Conservation (phyloP, 495 filamentous ascomycete species). For the Hypoxylon subgilvum region DNA sequence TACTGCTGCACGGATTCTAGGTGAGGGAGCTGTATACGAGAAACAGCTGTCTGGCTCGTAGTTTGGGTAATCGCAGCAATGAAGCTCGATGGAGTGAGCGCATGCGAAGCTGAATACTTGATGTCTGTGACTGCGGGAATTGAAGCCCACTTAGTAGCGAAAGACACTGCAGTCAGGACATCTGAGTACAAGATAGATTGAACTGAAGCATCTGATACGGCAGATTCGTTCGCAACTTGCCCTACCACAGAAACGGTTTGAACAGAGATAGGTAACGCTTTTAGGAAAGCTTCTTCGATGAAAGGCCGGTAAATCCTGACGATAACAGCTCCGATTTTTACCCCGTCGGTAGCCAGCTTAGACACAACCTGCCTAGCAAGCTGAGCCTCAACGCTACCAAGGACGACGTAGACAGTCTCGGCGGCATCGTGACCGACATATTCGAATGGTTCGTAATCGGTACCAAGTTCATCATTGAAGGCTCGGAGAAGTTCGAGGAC, state of each 20-base stretch:
- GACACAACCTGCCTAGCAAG: constrained; percentile 81
- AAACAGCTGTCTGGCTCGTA: constrained; percentile 64
- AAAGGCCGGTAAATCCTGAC: constrained; percentile 95
- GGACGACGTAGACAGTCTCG: constrained; percentile 82
- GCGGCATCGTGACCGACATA: constrained; percentile 85
- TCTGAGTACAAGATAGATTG: constrained; percentile 88
- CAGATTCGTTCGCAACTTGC: constrained; percentile 59
- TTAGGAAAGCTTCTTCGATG: constrained; percentile 88
- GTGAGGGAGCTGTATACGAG: constrained; percentile 56
- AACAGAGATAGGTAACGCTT: constrained; percentile 74
- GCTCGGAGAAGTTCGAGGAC: constrained; percentile 73
- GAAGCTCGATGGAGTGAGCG: constrained; percentile 79
- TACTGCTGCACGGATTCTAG: constrained; percentile 72
- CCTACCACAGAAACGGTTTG: constrained; percentile 72
- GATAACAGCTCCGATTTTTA: constrained; percentile 82
- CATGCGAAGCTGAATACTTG: constrained; percentile 83
- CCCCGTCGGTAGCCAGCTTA: constrained; percentile 70
- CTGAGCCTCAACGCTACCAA: constrained; percentile 88
- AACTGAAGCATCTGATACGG: constrained; percentile 70
- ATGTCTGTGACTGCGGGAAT: constrained; percentile 73
- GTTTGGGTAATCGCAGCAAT: constrained; percentile 62
- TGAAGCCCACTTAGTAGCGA: constrained; percentile 68
- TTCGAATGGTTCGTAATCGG: constrained; percentile 89
- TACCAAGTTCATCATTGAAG: constrained; percentile 92
- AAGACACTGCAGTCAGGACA: constrained; percentile 81